Base-by-base conservation (phyloP, 139 green algal species). In the Picochlorum sp. region DNA sequence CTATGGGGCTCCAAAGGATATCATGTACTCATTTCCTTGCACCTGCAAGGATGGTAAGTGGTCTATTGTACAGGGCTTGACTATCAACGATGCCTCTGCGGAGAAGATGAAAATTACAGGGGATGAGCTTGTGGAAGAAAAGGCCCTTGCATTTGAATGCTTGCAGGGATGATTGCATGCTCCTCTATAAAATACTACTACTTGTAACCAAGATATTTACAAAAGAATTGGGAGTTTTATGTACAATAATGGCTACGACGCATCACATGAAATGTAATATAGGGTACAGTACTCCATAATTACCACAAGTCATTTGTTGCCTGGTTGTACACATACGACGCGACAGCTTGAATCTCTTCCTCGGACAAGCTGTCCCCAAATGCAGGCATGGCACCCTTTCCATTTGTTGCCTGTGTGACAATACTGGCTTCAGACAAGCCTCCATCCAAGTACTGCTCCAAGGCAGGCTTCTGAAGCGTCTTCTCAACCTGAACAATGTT, bases 11-110 rank as follows among this genome's bases (percentile, higher is more conserved):
- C 87, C 84, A 21, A 77, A 78, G 49, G 89, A 75, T 52, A 61
- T 96, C 26, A 77, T 94, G 46, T 96, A 90, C 71, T 93, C 83
- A 10, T 96, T 89, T 80, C 90, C 90, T 3, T 83, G 90, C 46
- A 91, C 74, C n/a, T 95, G 87, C 76, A 83, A 87, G 69, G 74
- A 74, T 45, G 90, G 90, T 26, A 83, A 87, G 70, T 96, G 89
- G 89, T 81, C n/a, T 24, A 94, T 96, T 62, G 88, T 95, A 44
- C 73, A 84, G 76, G 83, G 86, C 41, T 75, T 96, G 16, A n/a
- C 61, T 5, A 90, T 96, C 52, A 85, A 96, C 60, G 82, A 79
- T 0, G 30, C 15, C 8, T 85, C 78, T 10, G 68, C 72, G 11
- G 64, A 61, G 21, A 84, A 87, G 77, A 82, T 97, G 76, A 84